Percentiles rank a stretch among this genome's conserved stretches.
Evolutionary conservation across 345 rosid species (phyloP).

Genomic region (Eucalyptus cladocalyx): DNA sequence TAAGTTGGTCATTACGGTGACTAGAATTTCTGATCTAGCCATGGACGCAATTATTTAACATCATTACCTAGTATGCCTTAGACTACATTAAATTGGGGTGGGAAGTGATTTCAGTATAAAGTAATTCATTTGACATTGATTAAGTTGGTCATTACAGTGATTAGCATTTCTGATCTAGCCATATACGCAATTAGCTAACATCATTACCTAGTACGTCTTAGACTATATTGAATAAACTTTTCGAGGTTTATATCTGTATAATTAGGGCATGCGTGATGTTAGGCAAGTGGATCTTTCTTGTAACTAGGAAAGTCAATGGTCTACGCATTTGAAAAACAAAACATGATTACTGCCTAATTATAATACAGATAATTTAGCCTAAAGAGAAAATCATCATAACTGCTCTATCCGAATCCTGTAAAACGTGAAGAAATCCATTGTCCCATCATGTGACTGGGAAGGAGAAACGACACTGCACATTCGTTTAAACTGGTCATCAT

Average conservation of each 20-base stretch:
- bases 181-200: neutral
- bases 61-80: neutral
- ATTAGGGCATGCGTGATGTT: neutral
- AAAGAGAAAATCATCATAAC: neutral
- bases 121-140: neutral
- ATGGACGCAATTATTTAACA: neutral
- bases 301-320: neutral
- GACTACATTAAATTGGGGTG: neutral
- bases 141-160: neutral
- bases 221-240: neutral
- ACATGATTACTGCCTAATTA: neutral
- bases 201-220: neutral
- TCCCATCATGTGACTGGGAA: neutral
- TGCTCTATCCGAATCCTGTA: neutral
- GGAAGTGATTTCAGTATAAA: neutral
- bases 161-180: neutral
- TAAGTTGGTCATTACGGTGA: neutral
- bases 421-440: neutral
- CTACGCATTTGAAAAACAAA: neutral
- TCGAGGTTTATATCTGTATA: neutral
- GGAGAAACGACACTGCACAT: neutral
- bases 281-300: neutral
- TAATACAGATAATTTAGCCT: neutral
- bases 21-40: neutral
- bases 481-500: neutral